These are phyloP conservation scores for Bauhinia variegata DNA, from an alignment of 306 rosid species.

Conservation along the genomic window DNA sequence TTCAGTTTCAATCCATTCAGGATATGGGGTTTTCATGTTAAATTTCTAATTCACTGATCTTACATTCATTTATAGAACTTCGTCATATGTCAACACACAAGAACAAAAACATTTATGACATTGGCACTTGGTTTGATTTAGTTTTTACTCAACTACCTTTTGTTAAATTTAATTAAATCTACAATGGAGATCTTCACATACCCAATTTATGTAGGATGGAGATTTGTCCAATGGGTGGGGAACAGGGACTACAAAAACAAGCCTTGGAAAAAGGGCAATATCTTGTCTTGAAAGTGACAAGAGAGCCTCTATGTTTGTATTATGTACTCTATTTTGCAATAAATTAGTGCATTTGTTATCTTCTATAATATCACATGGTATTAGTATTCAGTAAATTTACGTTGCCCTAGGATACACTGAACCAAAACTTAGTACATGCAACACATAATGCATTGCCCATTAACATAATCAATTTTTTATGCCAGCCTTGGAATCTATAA, in stretches of 20 bases:
- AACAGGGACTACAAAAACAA: constrained; percentile 1
- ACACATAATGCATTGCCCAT: constrained; percentile 26
- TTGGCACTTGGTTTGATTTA: too few relatives aligned
- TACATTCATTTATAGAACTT: background rate
- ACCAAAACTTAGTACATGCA: constrained; percentile 15
- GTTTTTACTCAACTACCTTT: too few relatives aligned
- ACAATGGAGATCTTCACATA: too few relatives aligned
- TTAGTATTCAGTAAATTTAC: constrained; percentile 11
- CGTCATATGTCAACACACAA: background rate
- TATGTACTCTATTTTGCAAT: too few relatives aligned
- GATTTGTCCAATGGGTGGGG: constrained; percentile 11
- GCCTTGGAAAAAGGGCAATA: background rate
- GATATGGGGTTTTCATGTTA: too few relatives aligned
- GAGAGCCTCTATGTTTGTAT: too few relatives aligned
- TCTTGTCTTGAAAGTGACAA: background rate
- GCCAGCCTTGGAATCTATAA: constrained; percentile 57
- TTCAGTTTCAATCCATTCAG: too few relatives aligned
- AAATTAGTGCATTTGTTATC: too few relatives aligned
- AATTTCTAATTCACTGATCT: background rate
- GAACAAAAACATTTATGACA: too few relatives aligned
- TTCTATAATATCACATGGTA: too few relatives aligned
- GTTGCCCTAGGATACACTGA: background rate
- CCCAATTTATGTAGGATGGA: too few relatives aligned
- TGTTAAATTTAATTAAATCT: background rate
- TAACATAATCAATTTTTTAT: constrained; percentile 30